Conservation (phyloP, 2,329 filamentous ascomycete genomes). For the Cordyceps militaris region DNA sequence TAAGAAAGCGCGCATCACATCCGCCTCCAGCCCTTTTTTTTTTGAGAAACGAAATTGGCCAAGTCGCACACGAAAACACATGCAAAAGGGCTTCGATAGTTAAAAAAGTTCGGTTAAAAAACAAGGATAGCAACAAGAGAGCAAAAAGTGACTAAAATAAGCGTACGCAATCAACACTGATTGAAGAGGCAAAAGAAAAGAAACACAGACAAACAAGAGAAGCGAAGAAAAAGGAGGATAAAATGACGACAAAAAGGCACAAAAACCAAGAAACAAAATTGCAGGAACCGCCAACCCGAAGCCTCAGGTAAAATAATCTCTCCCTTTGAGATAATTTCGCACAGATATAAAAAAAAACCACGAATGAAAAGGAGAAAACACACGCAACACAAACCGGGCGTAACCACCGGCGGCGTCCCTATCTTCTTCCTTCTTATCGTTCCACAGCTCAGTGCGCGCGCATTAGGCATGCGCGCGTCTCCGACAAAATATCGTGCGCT, state of each 20-base stretch:
- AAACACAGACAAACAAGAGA: conserved; percentile 5
- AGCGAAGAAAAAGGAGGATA: conserved; percentile 2
- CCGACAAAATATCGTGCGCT: background rate
- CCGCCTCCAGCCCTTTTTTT: too few relatives aligned
- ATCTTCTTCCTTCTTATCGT: background rate
- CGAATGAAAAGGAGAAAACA: conserved; percentile 1
- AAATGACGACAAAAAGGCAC: conserved; percentile 2
- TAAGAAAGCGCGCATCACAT: too few relatives aligned
- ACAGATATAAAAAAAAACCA: conserved; percentile 12
- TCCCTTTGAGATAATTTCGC: conserved; percentile 5
- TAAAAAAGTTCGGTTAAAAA: background rate
- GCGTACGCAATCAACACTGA: conserved; percentile 5
- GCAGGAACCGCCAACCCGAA: conserved; percentile 11
- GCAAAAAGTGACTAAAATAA: conserved; percentile 5
- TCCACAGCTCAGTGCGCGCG: background rate
- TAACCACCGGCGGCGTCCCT: background rate
- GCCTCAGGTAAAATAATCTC: background rate
- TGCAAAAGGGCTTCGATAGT: background rate
- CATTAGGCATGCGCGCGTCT: background rate
- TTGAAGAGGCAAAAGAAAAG: background rate
- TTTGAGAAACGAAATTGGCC: background rate
- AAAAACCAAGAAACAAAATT: conserved; percentile 5
- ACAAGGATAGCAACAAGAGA: background rate
- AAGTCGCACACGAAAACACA: background rate
- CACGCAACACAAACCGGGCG: background rate